Conservation (phyloP, 208 protist genomes). For the Acanthamoeba lenticulata region DNA sequence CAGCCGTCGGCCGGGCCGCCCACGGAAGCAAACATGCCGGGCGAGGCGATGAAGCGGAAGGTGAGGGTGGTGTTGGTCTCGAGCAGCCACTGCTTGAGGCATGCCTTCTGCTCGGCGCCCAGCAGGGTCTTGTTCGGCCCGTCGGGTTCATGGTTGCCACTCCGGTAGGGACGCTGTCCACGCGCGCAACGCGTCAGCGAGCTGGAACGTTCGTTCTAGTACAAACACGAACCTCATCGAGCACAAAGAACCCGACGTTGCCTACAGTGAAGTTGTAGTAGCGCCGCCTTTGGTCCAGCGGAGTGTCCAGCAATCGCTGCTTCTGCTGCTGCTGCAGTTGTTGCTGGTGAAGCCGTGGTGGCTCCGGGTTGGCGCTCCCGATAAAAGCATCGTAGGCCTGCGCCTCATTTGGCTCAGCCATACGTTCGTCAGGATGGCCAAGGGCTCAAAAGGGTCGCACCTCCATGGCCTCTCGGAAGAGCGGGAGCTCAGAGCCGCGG, state of each 20-base stretch:
- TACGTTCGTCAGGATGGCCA: not conserved
- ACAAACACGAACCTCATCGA: not conserved
- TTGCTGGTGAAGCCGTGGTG: too few species aligned
- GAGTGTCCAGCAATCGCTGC: not conserved
- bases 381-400: constrained; percentile 13
- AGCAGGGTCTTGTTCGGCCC: not conserved
- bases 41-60: constrained; percentile 9
- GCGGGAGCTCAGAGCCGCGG: not conserved
- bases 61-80: not conserved
- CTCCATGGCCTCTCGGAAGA: constrained; percentile 5
- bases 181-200: not conserved
- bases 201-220: not conserved
- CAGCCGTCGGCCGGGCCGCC: not conserved
- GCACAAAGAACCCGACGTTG: not conserved
- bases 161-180: not conserved
- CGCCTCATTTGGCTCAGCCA: not conserved
- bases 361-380: not conserved
- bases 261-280: constrained; percentile 11
- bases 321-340: too few species aligned
- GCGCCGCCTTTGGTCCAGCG: not conserved
- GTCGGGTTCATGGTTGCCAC: not conserved
- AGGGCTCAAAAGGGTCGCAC: not conserved
- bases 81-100: not conserved
- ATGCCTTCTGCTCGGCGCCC: not conserved
- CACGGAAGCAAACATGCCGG: not conserved